Base-by-base conservation (phyloP, 1,284 basidiomycete genomes). In the Trichosporon faecale region DNA sequence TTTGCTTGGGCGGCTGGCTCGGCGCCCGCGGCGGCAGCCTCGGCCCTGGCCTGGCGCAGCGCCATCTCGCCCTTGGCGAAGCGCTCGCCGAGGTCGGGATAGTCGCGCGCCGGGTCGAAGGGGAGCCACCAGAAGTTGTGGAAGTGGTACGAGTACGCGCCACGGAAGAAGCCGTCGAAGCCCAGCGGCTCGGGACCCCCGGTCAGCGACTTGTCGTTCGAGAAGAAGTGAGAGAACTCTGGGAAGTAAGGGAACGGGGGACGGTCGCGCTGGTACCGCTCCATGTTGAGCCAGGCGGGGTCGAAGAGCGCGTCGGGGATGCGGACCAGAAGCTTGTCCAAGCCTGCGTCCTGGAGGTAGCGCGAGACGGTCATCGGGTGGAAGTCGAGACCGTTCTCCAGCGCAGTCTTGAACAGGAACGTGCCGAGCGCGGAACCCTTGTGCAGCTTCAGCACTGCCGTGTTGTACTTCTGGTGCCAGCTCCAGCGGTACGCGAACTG, bases 91-190 rank as follows among this genome's bases (percentile, higher is more conserved):
- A 97, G 88, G 79, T 96, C 95, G 9, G 95, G 95, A 88, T 89
- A 97, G 80, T 96, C 94, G 21, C 94, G 89, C 8, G 88, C 84
- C 0, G 91, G 87, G 81, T 98, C 95, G 76, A 97, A 95, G 2
- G 94, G 92, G 72, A 91, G 89, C 94, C 95, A 96, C 91, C 91
- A 92, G 79, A 88, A 91, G 78, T 93, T 93, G 78, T 93, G 92
- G 83, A 90, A 94, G 80, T 94, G 92, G 79, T 94, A 94, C 9
- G 90, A 92, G 79, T 89, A 94, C 25, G 91, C 90, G 11, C 92
- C 93, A 66, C 89, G 88, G 86, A 92, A 95, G 85, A 94, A 94
- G 12, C 91, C 91, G 74, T 92, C 89, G 75, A 94, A 91, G 5
- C 93, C 93, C 12, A 91, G 81, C 18, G 89, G 89, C 75, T 90